Evolutionary conservation across 768 basidiomycete species (phyloP), one percentile per base, ranked within the genome.

Genomic region (Pluteus cervinus): DNA sequence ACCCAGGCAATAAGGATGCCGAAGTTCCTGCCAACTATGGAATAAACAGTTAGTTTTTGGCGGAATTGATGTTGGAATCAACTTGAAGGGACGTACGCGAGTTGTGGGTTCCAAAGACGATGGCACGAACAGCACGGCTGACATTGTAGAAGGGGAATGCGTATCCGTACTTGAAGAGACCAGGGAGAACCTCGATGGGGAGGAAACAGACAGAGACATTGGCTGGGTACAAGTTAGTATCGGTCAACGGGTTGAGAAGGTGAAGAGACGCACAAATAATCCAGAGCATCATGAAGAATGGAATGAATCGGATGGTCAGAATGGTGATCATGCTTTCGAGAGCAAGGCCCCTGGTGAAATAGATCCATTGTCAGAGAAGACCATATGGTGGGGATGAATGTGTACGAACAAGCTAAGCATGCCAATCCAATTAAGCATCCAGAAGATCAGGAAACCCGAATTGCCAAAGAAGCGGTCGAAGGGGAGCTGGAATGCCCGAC

Each of bases 111-210:
- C 69, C 61, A 46, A 87, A 85, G n/a, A 81, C 53, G 39, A 87
- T 63, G 17, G 74, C 63, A 14, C 85, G 67, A 3, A 76, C 68
- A 1, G 79, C 73, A 25, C 63, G 57, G 10, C 78, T 75, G 20
- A 86, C 63, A 47, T 86, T 82, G 53, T 81, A 86, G 50, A 87
- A 85, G 1, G 85, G 85, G 45, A 65, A 66, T 1, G 73, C 81
- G 45, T 76, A 82, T 1, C 81, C 86, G 42, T 85, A 85, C 33
- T 65, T 69, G 57, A 69, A 84, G 40, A 85, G 43, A 25, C 46
- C 46, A 0, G 82, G 81, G 1, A 83, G 58, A 1, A 75, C 54
- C 35, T 75, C 69, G 28, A 83, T 67, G 1, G 85, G 83, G 49
- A 67, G 69, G 31, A 69, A 56, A 24, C 68, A 68, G 7, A 83